Evolutionary conservation across 495 filamentous ascomycete species (phyloP), one percentile per base, ranked within the genome.

Genomic region (Aspergillus heteromorphus): DNA sequence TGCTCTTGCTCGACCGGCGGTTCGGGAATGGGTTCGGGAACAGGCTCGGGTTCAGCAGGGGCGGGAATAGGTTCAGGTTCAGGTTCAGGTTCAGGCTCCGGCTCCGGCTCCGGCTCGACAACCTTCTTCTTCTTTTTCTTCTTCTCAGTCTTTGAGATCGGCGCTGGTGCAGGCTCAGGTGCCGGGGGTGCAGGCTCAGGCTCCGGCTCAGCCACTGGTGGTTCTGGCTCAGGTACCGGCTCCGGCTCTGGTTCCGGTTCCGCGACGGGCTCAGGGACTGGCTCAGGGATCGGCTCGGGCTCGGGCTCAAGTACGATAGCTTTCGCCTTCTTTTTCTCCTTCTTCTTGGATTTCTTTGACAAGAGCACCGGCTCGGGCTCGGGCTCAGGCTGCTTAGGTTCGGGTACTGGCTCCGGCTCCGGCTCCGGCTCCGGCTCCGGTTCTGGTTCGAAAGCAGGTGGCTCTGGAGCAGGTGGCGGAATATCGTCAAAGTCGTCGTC

Each of bases 251-350:
- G 53, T 31, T 52, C 52, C 2, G 48, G 48, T 10, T 52, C 42
- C 4, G 38, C 45, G 29, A 38, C 48, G 8, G 49, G 45, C 2
- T 17, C 57, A 23, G 43, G 49, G 6, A 40, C 53, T 6, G 42
- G 53, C 27, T 42, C 53, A 19, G 43, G 45, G 6, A 50, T 51
- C 0, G 52, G 55, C 18, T 51, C 43, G 9, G 40, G 48, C 23
- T 60, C 49, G 6, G 49, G 50, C 34, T 55, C 53, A 13, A 45
- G 59, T 48, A 59, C 63, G 18, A 64, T 55, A 27, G 64, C 61
- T 47, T 36, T 62, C 61, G 18, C 63, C 65, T 58, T 73, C 65
- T 61, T 65, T 45, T 45, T 57, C 13, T 53, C 51, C 31, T 63
- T 63, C 23, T 60, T 60, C 27, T 60, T 56, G 5, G 42, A 48